Base-by-base conservation (phyloP, 2,329 filamentous ascomycete species). In the Ceratocystis papillata region DNA sequence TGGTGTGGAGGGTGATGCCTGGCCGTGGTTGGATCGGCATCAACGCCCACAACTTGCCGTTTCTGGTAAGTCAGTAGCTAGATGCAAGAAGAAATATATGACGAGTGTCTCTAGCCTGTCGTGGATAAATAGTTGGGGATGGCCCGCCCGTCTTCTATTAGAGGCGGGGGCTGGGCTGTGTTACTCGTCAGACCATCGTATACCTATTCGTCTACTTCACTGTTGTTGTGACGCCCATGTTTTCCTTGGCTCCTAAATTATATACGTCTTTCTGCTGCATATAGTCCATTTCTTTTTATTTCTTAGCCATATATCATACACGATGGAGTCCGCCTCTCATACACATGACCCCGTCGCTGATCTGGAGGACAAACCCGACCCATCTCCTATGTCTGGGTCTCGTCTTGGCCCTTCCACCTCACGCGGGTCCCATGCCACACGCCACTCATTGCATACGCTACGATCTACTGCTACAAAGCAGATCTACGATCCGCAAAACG, bases 401-500 rank as follows among this genome's bases (percentile, higher is more conserved):
- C 66, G 48, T 5, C 68, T 64, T 17, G 63, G 50, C 30, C 60
- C 53, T 63, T 67, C 65, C 46, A 69, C 69, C 6, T 66, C 69
- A 30, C 72, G 70, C 20, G 67, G 69, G 44, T 73, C 72, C 15
- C 63, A 63, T 33, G 48, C 63, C 41, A 64, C 65, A 2, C 62
- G 48, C 25, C 61, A 48, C 68, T 71, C 28, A 8, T 55, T 44
- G 6, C 61, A 60, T 67, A 71, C 28, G 7, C 62, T 67, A 28
- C 63, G 62, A 30, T 72, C 72, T 44, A 66, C 67, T 33, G 48
- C 63, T 25, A 67, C 53, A 57, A 78, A 78, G 67, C 76, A 77
- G 67, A 62, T 69, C 10, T 71, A 72, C 55, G 76, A 79, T 68
- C 77, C 77, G 6, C 70, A 75, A 30, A 71, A 78, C 62, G 80